Base-by-base conservation (phyloP, 192 early-diverging fungal genomes). In the Gaertneriomyces sp. region DNA sequence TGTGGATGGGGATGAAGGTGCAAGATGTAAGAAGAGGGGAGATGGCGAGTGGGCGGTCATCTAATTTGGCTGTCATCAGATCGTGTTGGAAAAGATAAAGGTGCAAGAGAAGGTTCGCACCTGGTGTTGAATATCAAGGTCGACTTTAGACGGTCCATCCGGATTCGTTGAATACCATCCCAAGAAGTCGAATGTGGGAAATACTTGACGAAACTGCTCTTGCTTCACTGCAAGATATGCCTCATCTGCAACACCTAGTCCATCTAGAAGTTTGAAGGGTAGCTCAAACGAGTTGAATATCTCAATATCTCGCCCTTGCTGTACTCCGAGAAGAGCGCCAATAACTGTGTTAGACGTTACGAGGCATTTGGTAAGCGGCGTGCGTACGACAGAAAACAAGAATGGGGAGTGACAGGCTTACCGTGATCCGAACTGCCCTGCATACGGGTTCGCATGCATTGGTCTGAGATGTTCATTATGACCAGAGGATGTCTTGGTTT, bases 401-500 rank as follows among this genome's bases (percentile, higher is more conserved):
- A 33, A 33, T 33, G 1, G 25, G 25, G 0, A 2, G 25, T 33
- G 25, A 33, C 25, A 33, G 2, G 25, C 25, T 0, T 33, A 33
- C 25, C 25, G 25, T 33, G 25, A 33, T 33, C 25, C 25, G 25
- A 33, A 33, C 25, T 56, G 20, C 20, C n/a, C 60, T 93, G 91
- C 62, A 90, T 67, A 43, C 80, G 82, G 6, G 76, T 80, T 19
- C 92, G 79, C 39, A 88, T 93, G 73, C 80, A 92, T 61, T 94
- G 92, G 69, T 94, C 92, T 6, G 91, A 92, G 54, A 93, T 87
- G 53, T 94, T 94, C 43, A 92, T 74, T 58, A 94, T 77, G n/a
- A 90, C 90, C 58, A 94, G 81, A 5, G 92, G 90, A 76, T 94
- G 92, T 17, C 91, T 93, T 33, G 0, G 25, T 33, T 33, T 33